Conservation (phyloP, 2,329 filamentous ascomycete genomes). For the Fusarium nodosum region DNA sequence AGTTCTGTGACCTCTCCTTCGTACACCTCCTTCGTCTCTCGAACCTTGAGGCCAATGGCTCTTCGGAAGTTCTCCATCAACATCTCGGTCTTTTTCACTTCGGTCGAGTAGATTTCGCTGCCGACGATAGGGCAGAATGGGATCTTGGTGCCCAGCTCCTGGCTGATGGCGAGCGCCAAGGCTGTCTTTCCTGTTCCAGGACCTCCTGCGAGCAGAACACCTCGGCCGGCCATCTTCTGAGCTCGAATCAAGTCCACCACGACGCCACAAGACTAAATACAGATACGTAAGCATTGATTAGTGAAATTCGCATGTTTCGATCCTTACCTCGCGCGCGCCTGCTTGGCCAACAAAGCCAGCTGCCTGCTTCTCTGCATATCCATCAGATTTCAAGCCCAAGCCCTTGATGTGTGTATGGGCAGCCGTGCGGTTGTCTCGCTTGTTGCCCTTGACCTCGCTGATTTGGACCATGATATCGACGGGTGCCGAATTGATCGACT, state of each 20-base stretch:
- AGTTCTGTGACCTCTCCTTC: conserved; percentile 98
- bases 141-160: conserved; percentile 97
- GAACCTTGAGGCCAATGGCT: conserved; percentile 95
- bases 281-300: conserved; percentile 36
- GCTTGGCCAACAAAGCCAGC: conserved; percentile 92
- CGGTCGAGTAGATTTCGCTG: conserved; percentile 96
- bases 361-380: conserved; percentile 82
- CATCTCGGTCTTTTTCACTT: conserved; percentile 99
- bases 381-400: conserved; percentile 87
- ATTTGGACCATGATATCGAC: conserved; percentile 81
- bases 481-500: conserved; percentile 42
- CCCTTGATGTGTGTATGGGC: conserved; percentile 99
- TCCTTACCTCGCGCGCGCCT: conserved; percentile 84
- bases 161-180: conserved; percentile 92
- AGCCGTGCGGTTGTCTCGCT: conserved; percentile 95
- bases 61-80: conserved; percentile 99
- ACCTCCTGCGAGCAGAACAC: conserved; percentile 91
- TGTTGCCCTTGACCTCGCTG: conserved; percentile 94
- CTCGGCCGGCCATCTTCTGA: conserved; percentile 97
- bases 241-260: conserved; percentile 95
- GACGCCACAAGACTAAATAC: conserved; percentile 84
- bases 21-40: conserved; percentile 99
- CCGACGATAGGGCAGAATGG: conserved; percentile 98
- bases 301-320: not conserved
- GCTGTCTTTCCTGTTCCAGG: conserved; percentile 98